A percentile compares a stretch with the other conserved stretches of the same genome.
Evolutionary conservation across 2,329 filamentous ascomycete species (phyloP).

Genomic region (Tricladium varicosporioides): DNA sequence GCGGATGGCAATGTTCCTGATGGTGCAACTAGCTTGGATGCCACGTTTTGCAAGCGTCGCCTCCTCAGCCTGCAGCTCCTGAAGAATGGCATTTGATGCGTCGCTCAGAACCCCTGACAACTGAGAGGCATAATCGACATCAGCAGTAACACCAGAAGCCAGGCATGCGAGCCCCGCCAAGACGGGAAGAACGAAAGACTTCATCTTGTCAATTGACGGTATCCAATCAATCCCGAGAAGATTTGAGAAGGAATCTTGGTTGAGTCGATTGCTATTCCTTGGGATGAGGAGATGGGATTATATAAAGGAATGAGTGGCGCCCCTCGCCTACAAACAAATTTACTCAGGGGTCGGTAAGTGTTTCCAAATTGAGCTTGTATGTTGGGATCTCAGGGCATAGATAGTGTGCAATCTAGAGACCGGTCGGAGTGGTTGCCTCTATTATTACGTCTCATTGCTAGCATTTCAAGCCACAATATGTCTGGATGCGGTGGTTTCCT

Average conservation of each 20-base stretch:
- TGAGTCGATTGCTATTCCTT: neutral
- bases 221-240: neutral
- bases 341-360: neutral
- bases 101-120: neutral
- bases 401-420: neutral
- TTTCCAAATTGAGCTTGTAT: neutral
- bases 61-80: slow-evolving; percentile 3
- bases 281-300: neutral
- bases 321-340: neutral
- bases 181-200: neutral
- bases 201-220: neutral
- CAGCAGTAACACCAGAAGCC: neutral
- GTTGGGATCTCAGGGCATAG: neutral
- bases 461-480: neutral
- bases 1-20: slow-evolving; percentile 38
- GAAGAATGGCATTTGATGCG: neutral
- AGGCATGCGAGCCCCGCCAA: neutral
- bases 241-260: neutral
- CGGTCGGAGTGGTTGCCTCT: neutral
- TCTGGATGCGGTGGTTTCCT: neutral
- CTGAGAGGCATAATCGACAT: neutral
- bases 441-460: neutral
- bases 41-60: slow-evolving; percentile 3
- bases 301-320: neutral
- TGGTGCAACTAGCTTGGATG: slow-evolving; percentile 29